A percentile compares a stretch with the other conserved stretches of the same genome.
Conservation (phyloP, 495 filamentous ascomycete genomes). For the Hypoxylon perforatum region DNA sequence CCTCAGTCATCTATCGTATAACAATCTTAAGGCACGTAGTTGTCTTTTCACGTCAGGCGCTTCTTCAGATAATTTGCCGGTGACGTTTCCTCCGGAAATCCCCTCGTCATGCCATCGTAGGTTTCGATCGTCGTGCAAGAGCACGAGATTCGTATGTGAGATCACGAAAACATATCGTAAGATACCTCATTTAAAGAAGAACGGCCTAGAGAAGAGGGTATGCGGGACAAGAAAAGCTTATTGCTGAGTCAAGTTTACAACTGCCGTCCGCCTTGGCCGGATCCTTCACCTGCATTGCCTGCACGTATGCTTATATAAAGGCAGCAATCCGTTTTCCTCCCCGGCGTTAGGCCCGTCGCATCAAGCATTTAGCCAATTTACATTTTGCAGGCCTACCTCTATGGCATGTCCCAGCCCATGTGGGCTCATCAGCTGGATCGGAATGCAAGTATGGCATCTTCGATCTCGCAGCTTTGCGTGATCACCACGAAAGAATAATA, state of each 20-base stretch:
- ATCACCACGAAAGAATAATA: constrained; percentile 13
- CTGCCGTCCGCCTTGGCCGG: constrained; percentile 29
- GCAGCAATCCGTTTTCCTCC: not conserved
- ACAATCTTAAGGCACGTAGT: too few relatives aligned
- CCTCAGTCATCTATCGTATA: too few relatives aligned
- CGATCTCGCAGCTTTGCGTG: constrained; percentile 41
- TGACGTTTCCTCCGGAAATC: too few relatives aligned
- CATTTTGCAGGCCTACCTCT: not conserved
- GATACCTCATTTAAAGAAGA: not conserved
- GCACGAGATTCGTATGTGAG: too few relatives aligned
- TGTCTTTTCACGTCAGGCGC: too few relatives aligned
- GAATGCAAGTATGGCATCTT: constrained; percentile 25
- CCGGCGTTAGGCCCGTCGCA: not conserved
- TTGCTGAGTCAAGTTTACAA: constrained; percentile 10
- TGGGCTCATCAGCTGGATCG: constrained; percentile 21
- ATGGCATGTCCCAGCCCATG: too few relatives aligned
- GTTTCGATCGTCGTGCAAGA: too few relatives aligned
- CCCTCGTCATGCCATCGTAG: too few relatives aligned
- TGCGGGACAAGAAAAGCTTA: constrained; percentile 20
- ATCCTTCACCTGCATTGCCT: not conserved
- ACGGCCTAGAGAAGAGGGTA: not conserved
- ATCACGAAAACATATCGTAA: not conserved
- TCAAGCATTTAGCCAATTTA: constrained; percentile 33
- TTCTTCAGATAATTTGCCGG: too few relatives aligned
- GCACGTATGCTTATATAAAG: not conserved